Conservation (phyloP, 169 alveolate species). For the Eimeria necatrix region DNA sequence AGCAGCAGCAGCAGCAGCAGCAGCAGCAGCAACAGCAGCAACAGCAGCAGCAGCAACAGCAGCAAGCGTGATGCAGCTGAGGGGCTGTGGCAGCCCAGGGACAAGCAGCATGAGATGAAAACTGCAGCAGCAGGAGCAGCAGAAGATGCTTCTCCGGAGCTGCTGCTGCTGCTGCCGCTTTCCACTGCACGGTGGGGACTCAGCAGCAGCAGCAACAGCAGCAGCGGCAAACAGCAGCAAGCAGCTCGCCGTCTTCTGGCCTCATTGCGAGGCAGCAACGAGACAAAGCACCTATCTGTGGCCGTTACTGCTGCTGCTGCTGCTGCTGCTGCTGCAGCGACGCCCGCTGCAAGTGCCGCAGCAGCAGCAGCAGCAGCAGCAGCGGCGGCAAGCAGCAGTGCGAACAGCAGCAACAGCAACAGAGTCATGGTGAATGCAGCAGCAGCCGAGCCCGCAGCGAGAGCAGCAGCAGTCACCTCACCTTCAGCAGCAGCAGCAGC, state of each 20-base stretch:
- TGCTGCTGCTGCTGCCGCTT: constrained; percentile 8
- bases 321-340: constrained; percentile 11
- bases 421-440: background rate
- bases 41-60: constrained; percentile 8
- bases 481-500: background rate
- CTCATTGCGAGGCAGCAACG: background rate
- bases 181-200: constrained; percentile 29
- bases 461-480: background rate
- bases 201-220: constrained; percentile 41
- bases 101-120: background rate
- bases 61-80: background rate
- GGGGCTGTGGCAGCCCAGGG: background rate
- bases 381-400: constrained; percentile 8
- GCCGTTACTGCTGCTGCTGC: background rate
- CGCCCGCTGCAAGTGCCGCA: background rate
- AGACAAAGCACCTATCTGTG: background rate
- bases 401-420: background rate
- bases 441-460: background rate
- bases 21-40: constrained; percentile 18
- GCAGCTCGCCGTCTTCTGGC: background rate
- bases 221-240: background rate
- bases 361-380: constrained; percentile 38
- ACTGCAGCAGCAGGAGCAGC: background rate
- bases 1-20: constrained; percentile 7
- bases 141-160: background rate